Base-by-base conservation (phyloP, 2,329 filamentous ascomycete species). In the Cryphonectria nitschkei region DNA sequence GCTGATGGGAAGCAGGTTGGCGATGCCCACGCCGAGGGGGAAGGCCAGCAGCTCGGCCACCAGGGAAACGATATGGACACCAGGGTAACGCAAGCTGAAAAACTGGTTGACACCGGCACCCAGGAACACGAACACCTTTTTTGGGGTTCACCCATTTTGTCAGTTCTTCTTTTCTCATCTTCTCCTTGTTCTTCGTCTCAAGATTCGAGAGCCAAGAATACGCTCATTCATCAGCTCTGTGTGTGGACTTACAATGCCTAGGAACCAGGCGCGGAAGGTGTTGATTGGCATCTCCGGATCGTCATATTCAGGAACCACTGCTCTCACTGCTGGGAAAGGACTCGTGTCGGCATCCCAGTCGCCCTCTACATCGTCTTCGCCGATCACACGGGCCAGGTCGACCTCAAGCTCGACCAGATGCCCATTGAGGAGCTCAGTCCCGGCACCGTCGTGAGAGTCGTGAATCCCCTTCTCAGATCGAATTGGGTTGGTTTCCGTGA, bases 21-120 rank as follows among this genome's bases (percentile, higher is more conserved):
- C 81, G 6, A 84, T 74, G 9, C 76, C 74, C 32, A 82, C 78
- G 4, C 83, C 83, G 14, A 83, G 74, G 1, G 83, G 82, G 67
- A 79, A 84, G 16, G 82, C 82, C 22, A 84, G 73, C 37, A 85
- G 75, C 74, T 84, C 81, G 0, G 83, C 82, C 0, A 85, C 83
- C 22, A 84, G 78, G 0, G 82, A 81, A 7, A 83, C 81, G 63
- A 85, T 84, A 67, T 80, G 80, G 5, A 84, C 81, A 7, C 80
- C 80, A 0, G 83, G 83, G 70, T 84, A 84, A n/a, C 82, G 79
- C 52, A 84, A 78, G 5, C 79, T 80, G 76, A 84, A 85, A 75
- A 84, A 84, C 68, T 83, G 82, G 71, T 84, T 84, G 65, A 84
- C 81, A 5, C 81, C 83, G 8, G 83, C 80, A 7, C 82, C 83